A percentile compares a stretch with the other conserved stretches of the same genome.
phyloP scores from a whole-genome alignment of 163 green algal genomes.

The Scenedesmus sp. region DNA sequence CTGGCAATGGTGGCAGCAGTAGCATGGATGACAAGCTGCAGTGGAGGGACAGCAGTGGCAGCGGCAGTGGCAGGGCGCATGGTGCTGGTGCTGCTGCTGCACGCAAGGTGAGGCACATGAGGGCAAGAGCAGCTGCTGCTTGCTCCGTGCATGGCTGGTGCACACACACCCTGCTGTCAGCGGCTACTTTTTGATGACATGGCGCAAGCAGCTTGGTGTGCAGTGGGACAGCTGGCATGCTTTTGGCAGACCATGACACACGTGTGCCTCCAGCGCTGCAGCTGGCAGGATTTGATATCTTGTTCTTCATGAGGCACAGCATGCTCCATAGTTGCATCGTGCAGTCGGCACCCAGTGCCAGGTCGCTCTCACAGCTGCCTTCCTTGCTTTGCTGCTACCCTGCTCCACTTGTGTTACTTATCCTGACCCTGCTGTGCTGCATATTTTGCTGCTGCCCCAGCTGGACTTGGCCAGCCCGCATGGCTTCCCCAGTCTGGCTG shows the following conservation, averaged over 20 bases:
- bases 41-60: neutral
- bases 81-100: neutral
- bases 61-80: neutral
- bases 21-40: too few relatives aligned
- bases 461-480: neutral
- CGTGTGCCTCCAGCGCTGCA: too few relatives aligned
- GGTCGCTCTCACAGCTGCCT: neutral
- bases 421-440: neutral
- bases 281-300: too few relatives aligned
- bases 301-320: too few relatives aligned
- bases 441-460: neutral
- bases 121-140: neutral
- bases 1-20: neutral
- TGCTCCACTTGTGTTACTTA: neutral
- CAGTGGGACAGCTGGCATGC: too few relatives aligned
- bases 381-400: neutral
- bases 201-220: too few relatives aligned
- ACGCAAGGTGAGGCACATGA: neutral
- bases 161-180: too few relatives aligned
- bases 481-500: slow-evolving; percentile 45
- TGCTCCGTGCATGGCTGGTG: too few relatives aligned
- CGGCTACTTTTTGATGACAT: too few relatives aligned
- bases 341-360: too few relatives aligned
- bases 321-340: too few relatives aligned
- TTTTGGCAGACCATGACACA: too few relatives aligned